Evolutionary conservation across 2,329 filamentous ascomycete species (phyloP).

Genomic region (Didymella segeticola): DNA sequence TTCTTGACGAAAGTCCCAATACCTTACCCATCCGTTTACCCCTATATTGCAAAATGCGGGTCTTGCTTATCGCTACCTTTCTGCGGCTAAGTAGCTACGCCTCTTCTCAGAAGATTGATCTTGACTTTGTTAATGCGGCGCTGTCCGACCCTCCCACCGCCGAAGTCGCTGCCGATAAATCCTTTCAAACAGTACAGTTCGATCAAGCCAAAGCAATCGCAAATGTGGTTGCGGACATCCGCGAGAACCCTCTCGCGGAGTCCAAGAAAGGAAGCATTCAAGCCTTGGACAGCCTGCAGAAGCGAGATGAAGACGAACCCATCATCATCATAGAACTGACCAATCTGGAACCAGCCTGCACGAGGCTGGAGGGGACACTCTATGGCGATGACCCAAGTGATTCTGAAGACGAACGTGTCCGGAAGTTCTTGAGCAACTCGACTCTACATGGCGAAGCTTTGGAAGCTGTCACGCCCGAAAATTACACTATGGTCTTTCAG

Average conservation of each 20-base stretch:
- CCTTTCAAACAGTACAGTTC: not conserved
- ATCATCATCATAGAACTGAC: not conserved
- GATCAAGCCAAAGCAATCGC: not conserved
- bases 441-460: not conserved
- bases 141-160: not conserved
- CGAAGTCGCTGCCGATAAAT: not conserved
- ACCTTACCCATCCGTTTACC: not conserved
- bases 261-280: not conserved
- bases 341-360: not conserved
- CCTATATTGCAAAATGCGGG: not conserved
- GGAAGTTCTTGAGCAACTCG: not conserved
- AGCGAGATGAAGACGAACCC: too few species aligned
- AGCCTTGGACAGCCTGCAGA: not conserved
- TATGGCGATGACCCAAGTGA: not conserved
- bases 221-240: not conserved
- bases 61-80: not conserved
- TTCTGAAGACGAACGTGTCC: not conserved
- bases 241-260: not conserved
- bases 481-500: not conserved
- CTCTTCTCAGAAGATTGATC: not conserved
- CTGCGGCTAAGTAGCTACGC: not conserved
- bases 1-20: too few species aligned
- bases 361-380: not conserved
- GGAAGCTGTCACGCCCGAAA: not conserved
- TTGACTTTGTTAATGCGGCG: not conserved